Evolutionary conservation across 176 grass and related monocot genomes (phyloP).

Genomic region (Lolium rigidum): DNA sequence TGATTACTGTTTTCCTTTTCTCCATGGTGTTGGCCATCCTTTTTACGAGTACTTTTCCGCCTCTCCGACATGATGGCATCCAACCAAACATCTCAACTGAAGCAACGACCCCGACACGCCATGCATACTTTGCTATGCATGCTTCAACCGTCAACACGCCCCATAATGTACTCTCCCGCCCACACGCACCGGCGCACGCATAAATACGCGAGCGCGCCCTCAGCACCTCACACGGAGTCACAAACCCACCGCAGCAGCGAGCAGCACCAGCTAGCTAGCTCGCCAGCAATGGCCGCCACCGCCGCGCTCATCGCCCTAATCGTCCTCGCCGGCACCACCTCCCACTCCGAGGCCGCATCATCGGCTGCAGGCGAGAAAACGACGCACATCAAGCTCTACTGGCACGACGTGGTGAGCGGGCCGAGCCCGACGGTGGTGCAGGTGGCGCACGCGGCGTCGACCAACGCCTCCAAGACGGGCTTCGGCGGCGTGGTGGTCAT

Average conservation of each 20-base stretch:
- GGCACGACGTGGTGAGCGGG: constrained; percentile 70
- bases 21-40: background rate
- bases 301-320: background rate
- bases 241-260: background rate
- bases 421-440: constrained; percentile 52
- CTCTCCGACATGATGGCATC: constrained; percentile 19
- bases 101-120: constrained; percentile 21
- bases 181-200: background rate
- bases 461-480: constrained; percentile 38
- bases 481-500: constrained; percentile 68
- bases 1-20: background rate
- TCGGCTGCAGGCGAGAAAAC: background rate
- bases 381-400: constrained; percentile 66
- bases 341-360: background rate
- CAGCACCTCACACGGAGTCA: background rate
- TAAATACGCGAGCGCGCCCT: background rate
- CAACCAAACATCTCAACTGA: constrained; percentile 15
- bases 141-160: background rate
- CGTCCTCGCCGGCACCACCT: background rate
- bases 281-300: constrained; percentile 30
- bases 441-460: constrained; percentile 33
- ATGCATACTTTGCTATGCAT: background rate
- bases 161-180: background rate
- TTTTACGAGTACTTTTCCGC: background rate
- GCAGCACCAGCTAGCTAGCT: background rate